A percentile compares a stretch with the other conserved stretches of the same genome.
phyloP scores from a whole-genome alignment of 2,329 filamentous ascomycete genomes.

The Aspergillus transmontanensis region DNA sequence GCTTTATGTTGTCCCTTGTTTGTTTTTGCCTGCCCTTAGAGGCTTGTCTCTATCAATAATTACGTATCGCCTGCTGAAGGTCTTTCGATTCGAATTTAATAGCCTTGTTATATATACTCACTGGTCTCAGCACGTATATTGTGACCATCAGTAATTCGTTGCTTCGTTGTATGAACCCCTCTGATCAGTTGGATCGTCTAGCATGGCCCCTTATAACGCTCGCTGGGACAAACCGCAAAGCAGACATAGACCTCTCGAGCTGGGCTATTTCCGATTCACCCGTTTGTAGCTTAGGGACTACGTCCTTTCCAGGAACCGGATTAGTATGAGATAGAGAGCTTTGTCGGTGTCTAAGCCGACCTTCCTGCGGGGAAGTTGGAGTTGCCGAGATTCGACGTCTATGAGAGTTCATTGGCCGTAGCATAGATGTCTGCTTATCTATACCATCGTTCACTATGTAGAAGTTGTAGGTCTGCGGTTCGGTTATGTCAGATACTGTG shows the following conservation, averaged over 20 bases:
- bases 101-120: neutral
- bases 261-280: conserved; percentile 39
- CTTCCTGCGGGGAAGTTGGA: conserved; percentile 34
- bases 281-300: conserved; percentile 4
- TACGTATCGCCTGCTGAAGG: neutral
- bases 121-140: neutral
- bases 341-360: conserved; percentile 35
- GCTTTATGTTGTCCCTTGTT: neutral
- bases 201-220: conserved; percentile 38
- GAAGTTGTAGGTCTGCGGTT: conserved; percentile 74
- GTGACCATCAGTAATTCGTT: neutral
- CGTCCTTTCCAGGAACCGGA: conserved; percentile 2
- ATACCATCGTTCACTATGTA: conserved; percentile 86
- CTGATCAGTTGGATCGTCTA: neutral
- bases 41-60: neutral
- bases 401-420: conserved; percentile 51
- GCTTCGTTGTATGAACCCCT: neutral
- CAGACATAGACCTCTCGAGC: conserved; percentile 47
- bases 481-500: neutral
- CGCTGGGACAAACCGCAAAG: conserved; percentile 46
- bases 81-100: neutral
- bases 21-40: neutral
- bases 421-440: conserved; percentile 77
- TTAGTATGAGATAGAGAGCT: conserved; percentile 28
- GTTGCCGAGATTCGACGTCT: conserved; percentile 39